Base-by-base conservation (phyloP, 257 asterid species). In the Linderniella brevidens region DNA sequence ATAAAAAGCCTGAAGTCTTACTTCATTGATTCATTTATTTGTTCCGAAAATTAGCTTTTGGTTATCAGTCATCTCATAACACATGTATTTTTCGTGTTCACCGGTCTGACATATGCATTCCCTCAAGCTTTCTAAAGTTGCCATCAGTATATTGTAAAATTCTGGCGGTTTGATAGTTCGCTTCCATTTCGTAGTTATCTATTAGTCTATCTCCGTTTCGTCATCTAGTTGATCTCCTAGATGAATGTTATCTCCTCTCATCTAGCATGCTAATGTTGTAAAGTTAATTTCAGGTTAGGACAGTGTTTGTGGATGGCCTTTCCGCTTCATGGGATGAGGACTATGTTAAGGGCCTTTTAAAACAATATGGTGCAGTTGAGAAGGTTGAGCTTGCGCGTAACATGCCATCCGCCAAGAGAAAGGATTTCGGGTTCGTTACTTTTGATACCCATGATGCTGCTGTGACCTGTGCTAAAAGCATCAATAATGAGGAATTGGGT, bases 341-440 rank as follows among this genome's bases (percentile, higher is more conserved):
- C 50, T 66, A 59, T 48, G 81, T 88, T 3, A 72, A 70, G 59
- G 74, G 66, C 38, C 81, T 83, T 54, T 80, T 88, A 13, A 78
- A 66, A 59, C 37, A 58, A 36, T 88, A 76, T 67, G 94, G 98
- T 15, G 64, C 68, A 52, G 64, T 88, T 56, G 95, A 81, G 69
- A 85, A 82, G 41, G 71, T 85, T 66, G 94, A 85, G 76, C 94
- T 90, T 59, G 96, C 96, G 35, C 81, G 94, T 32, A 82, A 90
- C 60, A 90, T 90, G 99, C 93, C 99, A 50, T 77, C 99, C 8
- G 99, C 99, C 41, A 79, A 82, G 80, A 75, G 99, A 68, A 90
- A 75, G 68, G 99, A 90, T 67, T 90, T 90, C 55, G 99, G 99
- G 54, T 90, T 90, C 49, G 96, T 90, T 18, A 75, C 93, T 5